Percentiles rank a stretch among this genome's conserved stretches.
These are phyloP conservation scores for Talaromyces sp. DNA, from an alignment of 2,329 filamentous ascomycete species.

Conservation along the genomic window DNA sequence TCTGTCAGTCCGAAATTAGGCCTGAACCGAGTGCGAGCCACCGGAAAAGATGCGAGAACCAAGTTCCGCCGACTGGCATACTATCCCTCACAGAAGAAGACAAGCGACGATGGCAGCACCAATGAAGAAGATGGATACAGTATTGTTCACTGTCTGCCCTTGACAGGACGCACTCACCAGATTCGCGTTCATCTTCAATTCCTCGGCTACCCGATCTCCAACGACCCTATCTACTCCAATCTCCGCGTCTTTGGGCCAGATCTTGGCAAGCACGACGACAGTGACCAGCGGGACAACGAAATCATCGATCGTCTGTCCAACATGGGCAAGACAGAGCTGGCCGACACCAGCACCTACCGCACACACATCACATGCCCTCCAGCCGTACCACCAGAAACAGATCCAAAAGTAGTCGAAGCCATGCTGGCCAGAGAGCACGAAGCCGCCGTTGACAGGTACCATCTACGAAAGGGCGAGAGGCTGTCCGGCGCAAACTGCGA, in stretches of 20 bases:
- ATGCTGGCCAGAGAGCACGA: conserved; percentile 51
- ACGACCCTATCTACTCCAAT: conserved; percentile 97
- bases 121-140: conserved; percentile 70
- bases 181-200: conserved; percentile 92
- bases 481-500: conserved; percentile 81
- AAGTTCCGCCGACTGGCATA: conserved; percentile 93
- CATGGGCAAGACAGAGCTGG: conserved; percentile 93
- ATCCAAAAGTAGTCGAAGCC: conserved; percentile 32
- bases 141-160: conserved; percentile 85
- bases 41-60: conserved; percentile 81
- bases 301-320: conserved; percentile 77
- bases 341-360: conserved; percentile 86
- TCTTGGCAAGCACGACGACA: conserved; percentile 64
- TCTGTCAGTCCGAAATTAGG: conserved; percentile 93
- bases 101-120: conserved; percentile 23
- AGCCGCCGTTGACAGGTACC: conserved; percentile 84
- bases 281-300: conserved; percentile 74
- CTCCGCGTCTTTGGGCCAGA: conserved; percentile 81
- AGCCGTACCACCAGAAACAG: conserved; percentile 29
- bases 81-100: conserved; percentile 55
- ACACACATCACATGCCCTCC: conserved; percentile 37
- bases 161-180: conserved; percentile 93
- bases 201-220: conserved; percentile 89
- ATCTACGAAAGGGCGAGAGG: conserved; percentile 86
- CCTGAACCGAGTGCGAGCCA: conserved; percentile 87